A percentile compares a stretch with the other conserved stretches of the same genome.
Conservation (phyloP, 345 rosid genomes). For the Brassica nigra region DNA sequence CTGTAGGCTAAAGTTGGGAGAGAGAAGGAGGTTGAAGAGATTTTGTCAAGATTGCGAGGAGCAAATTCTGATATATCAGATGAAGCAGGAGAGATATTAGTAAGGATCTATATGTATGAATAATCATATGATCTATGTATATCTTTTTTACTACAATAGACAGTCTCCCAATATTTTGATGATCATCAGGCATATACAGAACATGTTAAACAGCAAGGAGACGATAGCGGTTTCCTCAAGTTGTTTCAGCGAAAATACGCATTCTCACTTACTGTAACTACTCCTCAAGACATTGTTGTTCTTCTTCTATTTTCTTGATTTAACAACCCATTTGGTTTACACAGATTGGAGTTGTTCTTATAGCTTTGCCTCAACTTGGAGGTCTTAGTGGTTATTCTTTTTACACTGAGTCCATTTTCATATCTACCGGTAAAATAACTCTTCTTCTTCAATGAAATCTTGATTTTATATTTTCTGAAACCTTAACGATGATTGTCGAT, state of each 20-base stretch:
- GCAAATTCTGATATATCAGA: slow-evolving; percentile 31
- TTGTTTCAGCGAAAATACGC: slow-evolving; percentile 37
- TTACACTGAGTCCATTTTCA: slow-evolving; percentile 57
- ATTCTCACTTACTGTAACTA: slow-evolving; percentile 26
- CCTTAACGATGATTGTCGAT: background rate
- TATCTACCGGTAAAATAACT: slow-evolving; percentile 51
- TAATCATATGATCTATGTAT: slow-evolving; percentile 3
- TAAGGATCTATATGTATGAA: slow-evolving; percentile 10
- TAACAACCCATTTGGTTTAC: background rate
- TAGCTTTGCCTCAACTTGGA: slow-evolving; percentile 82
- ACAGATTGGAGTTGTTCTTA: slow-evolving; percentile 72
- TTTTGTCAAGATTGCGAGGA: slow-evolving; percentile 31
- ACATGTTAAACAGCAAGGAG: slow-evolving; percentile 27
- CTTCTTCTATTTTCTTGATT: background rate
- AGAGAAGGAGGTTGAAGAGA: slow-evolving; percentile 22
- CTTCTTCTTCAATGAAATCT: background rate
- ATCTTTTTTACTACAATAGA: background rate
- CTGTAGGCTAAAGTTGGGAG: slow-evolving; percentile 39
- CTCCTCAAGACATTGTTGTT: background rate
- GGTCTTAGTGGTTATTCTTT: slow-evolving; percentile 63
- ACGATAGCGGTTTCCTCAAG: slow-evolving; percentile 6
- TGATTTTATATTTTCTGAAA: background rate
- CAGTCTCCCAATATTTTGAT: background rate
- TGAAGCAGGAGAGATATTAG: slow-evolving; percentile 42
- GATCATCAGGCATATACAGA: slow-evolving; percentile 32